Conservation (phyloP, 2,329 filamentous ascomycete species). For the Pleurostoma richardsiae region DNA sequence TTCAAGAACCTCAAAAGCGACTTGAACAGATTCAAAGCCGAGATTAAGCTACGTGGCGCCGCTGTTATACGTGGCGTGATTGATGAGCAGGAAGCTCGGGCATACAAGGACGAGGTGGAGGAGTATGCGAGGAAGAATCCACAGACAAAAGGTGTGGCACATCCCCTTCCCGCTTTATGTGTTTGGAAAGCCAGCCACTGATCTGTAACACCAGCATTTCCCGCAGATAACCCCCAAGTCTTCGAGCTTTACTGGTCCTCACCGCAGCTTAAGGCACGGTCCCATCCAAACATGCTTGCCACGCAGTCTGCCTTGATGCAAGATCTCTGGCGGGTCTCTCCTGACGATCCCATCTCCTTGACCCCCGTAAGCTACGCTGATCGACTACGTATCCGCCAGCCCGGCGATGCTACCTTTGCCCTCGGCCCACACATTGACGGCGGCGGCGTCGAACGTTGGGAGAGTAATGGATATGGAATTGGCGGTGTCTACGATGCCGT, state of each 20-base stretch:
- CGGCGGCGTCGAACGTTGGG: constrained; percentile 64
- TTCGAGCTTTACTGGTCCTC: constrained; percentile 34
- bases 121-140: constrained; percentile 49
- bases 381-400: constrained; percentile 43
- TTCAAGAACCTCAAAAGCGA: constrained; percentile 26
- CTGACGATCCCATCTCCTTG: constrained; percentile 28
- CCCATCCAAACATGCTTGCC: constrained; percentile 30
- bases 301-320: constrained; percentile 42
- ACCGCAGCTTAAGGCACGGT: constrained; percentile 31
- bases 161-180: too few species aligned
- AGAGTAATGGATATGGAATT: constrained; percentile 53
- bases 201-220: constrained; percentile 14
- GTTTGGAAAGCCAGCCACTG: too few species aligned
- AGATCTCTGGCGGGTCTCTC: constrained; percentile 44
- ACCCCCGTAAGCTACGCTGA: constrained; percentile 51
- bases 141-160: constrained; percentile 7
- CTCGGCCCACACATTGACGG: constrained; percentile 57
- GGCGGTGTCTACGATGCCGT: constrained; percentile 61
- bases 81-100: constrained; percentile 15
- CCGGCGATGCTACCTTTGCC: constrained; percentile 35
- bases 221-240: constrained; percentile 23
- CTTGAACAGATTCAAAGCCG: background rate
- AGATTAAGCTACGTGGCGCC: constrained; percentile 22
- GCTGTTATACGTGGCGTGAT: constrained; percentile 26
- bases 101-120: constrained; percentile 46